Evolutionary conservation across 2,329 filamentous ascomycete species (phyloP), one percentile per base, ranked within the genome.

Genomic region (Penicillium sp.): DNA sequence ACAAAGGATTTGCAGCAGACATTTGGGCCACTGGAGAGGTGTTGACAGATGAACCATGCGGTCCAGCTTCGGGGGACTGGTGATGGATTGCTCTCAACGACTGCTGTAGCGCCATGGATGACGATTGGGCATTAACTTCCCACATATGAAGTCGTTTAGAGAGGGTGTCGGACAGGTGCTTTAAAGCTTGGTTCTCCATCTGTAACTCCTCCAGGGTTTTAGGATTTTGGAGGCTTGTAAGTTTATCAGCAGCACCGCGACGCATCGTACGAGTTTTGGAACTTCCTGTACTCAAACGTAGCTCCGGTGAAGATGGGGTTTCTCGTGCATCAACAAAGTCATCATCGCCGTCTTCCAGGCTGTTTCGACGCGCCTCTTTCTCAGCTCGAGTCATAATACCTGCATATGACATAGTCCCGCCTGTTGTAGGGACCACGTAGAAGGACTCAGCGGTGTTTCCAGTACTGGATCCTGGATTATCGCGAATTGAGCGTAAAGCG

Each of bases 351-450:
- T 89, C 84, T n/a, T 87, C 84, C 3, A 83, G 78, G 58, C 80
- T 79, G 39, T 73, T 77, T 25, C 71, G 67, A 26, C 74, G 74
- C 8, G 73, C 70, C 53, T 77, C 73, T 53, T 77, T 81, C 60
- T 79, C 76, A 8, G 77, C 77, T 26, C 80, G 75, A 31, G 75
- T 88, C 21, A 96, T 80, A 52, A 99, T 97, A 61, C 90, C 92
- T 45, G 95, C 93, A 70, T 98, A 99, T 0, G 92, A 95, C 59
- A 93, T 89, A 3, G 92, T 97, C 62, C 93, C 92, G 5, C 95
- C 93, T 19, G 90, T 92, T 0, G 91, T 90, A 4, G 93, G 95
- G 1, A 99, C 95, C 1, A 98, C 90, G 72, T 97, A 98, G 78
- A 99, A 99, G 9, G 90, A 95, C 62, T 85, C 83, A 7, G 80